phyloP scores from a whole-genome alignment of 805 yeast genomes.

The Starmerella stigmatis region DNA sequence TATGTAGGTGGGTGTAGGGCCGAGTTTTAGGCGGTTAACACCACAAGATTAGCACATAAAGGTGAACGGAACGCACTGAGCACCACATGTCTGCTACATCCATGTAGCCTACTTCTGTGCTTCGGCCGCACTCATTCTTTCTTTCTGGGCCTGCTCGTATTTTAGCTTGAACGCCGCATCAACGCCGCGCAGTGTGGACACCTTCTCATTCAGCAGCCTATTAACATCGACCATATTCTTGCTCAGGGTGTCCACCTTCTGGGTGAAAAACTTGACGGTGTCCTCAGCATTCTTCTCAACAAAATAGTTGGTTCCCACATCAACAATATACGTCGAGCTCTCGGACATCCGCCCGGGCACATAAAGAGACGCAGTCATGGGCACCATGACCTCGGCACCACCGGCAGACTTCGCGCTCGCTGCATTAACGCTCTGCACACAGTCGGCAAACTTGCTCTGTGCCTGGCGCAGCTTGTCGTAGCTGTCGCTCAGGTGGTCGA shows the following conservation, averaged over 20 bases:
- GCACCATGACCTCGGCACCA: conserved; percentile 56
- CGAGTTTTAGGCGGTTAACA: no score
- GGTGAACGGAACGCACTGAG: no score
- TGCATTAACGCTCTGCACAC: conserved; percentile 56
- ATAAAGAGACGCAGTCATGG: conserved; percentile 78
- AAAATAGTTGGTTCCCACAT: conserved; percentile 92
- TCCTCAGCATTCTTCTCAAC: conserved; percentile 66
- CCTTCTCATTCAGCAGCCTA: conserved; percentile 64
- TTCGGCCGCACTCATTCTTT: no score
- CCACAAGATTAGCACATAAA: no score
- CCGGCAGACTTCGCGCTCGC: conserved; percentile 38
- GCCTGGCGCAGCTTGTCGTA: conserved; percentile 76
- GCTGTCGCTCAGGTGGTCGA: conserved; percentile 76
- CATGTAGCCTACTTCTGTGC: neutral
- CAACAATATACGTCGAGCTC: conserved; percentile 67
- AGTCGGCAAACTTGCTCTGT: conserved; percentile 68
- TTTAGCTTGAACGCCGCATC: conserved; percentile 33
- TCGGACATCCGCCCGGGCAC: conserved; percentile 72
- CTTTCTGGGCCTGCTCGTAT: conserved; percentile 14
- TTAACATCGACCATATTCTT: conserved; percentile 65
- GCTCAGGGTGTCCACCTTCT: conserved; percentile 60
- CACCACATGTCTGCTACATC: no score
- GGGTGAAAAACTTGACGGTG: conserved; percentile 60
- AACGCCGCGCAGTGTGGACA: conserved; percentile 50
- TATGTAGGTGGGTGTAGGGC: no score